Evolutionary conservation across 2,329 filamentous ascomycete species (phyloP), one percentile per base, ranked within the genome.

Genomic region (Lecanicillium sp.): DNA sequence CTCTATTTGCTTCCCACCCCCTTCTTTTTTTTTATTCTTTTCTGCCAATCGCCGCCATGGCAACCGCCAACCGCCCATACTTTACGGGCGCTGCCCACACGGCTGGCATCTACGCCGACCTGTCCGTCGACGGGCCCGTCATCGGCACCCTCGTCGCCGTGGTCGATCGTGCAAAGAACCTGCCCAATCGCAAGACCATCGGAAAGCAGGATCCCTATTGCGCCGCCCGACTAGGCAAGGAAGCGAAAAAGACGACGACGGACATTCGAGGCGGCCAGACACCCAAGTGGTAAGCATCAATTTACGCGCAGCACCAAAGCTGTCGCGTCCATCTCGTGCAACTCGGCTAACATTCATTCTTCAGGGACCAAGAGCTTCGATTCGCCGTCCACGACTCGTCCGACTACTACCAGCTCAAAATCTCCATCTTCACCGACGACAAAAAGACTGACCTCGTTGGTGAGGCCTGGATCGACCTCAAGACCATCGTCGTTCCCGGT

Each of bases 161-260:
- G 59, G 81, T 97, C 60, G 93, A 98, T 70, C 81, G 90, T 57
- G 93, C 90, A 44, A 97, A 95, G 79, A 98, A 98, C 65, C 72
- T 98, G 57, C 93, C 93, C 43, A 98, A 98, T 69, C 75, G 90
- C 58, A 95, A 95, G 73, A 93, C 90, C 5, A 96, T 98, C 74
- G 93, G 93, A 48, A 98, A 98, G 70, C 93, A 98, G 71, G 90
- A 97, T 64, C 91, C 93, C 0, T 98, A 97, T 67, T 96, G 90
- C 68, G 93, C 93, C 30, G 90, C 90, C 26, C 78, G 93, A 46
- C 71, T 98, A 38, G 93, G 91, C 27, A 98, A 98, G 67, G 90
- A 97, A 68, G 93, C 93, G 40, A 95, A 94, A 73, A 96, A 96
- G 76, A 98, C 93, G 3, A 85, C 86, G 33, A 96, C 91, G 4